Conservation (phyloP, 441 rosid species). For the California macrophylla region DNA sequence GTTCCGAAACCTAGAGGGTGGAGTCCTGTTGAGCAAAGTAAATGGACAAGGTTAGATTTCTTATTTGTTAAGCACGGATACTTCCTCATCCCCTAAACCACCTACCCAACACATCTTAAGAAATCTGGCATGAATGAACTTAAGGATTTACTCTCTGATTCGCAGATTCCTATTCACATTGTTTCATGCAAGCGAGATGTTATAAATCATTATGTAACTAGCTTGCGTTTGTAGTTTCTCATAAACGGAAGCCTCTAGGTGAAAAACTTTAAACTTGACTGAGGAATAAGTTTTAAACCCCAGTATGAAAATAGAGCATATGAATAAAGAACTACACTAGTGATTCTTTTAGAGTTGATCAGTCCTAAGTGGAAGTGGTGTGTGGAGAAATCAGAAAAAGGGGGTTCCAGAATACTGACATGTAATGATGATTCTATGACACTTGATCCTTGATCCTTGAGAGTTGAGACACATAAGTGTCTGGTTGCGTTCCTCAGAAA, state of each 20-base stretch:
- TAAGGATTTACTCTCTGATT: not conserved
- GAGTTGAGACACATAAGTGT: not conserved
- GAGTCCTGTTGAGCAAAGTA: conserved; percentile 89
- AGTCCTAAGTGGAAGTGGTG: not conserved
- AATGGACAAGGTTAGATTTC: conserved; percentile 80
- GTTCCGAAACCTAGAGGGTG: conserved; percentile 82
- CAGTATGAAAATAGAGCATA: not conserved
- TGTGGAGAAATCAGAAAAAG: not conserved
- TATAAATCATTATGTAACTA: not conserved
- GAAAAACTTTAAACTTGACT: not conserved
- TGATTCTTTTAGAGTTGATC: not conserved
- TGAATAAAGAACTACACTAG: not conserved
- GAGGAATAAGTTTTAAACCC: not conserved
- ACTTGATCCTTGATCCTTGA: not conserved
- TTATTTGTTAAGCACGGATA: not conserved
- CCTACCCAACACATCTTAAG: not conserved
- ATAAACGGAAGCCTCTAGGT: not conserved
- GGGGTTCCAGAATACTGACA: not conserved
- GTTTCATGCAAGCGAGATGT: not conserved
- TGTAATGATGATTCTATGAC: not conserved
- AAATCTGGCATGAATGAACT: not conserved
- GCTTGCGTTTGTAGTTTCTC: not conserved
- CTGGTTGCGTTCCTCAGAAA: not conserved
- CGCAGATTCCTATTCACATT: not conserved
- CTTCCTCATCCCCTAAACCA: not conserved